These are phyloP conservation scores for Artemisia tridentata DNA, from an alignment of 129 eudicot species.

Conservation along the genomic window DNA sequence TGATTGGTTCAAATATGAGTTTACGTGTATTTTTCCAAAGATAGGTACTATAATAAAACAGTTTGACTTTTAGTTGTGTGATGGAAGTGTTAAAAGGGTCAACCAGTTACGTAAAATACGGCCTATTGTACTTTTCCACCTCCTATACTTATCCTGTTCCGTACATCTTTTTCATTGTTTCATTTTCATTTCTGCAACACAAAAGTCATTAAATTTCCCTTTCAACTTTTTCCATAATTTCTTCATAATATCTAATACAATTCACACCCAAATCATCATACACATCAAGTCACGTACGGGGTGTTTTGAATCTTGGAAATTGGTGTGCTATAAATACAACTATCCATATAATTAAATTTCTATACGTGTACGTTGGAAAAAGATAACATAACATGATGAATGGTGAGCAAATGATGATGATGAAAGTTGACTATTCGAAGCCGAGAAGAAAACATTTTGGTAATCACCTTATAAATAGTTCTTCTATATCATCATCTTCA, in stretches of 20 bases:
- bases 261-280: slow-evolving; percentile 24
- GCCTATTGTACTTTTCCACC: slow-evolving; percentile 37
- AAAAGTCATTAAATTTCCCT: slow-evolving; percentile 37
- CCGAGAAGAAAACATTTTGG: slow-evolving; percentile 31
- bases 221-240: slow-evolving; percentile 24
- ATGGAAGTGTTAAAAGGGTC: slow-evolving; percentile 15
- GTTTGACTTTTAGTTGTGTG: slow-evolving; percentile 17
- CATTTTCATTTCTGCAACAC: slow-evolving; percentile 22
- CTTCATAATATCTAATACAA: slow-evolving; percentile 16
- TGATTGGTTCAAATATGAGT: too few relatives aligned
- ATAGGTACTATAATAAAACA: too few relatives aligned
- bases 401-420: slow-evolving; percentile 26
- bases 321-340: not conserved
- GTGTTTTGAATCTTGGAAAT: slow-evolving; percentile 16
- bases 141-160: slow-evolving; percentile 32
- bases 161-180: slow-evolving; percentile 30
- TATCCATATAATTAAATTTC: not conserved
- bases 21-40: too few relatives aligned
- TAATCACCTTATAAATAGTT: slow-evolving; percentile 19
- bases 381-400: slow-evolving; percentile 17
- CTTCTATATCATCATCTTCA: slow-evolving; percentile 2
- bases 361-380: not conserved
- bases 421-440: slow-evolving; percentile 38
- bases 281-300: slow-evolving; percentile 1
- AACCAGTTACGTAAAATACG: slow-evolving; percentile 34